phyloP scores from a whole-genome alignment of 306 rosid species.

The Elaeagnus macrophylla region DNA sequence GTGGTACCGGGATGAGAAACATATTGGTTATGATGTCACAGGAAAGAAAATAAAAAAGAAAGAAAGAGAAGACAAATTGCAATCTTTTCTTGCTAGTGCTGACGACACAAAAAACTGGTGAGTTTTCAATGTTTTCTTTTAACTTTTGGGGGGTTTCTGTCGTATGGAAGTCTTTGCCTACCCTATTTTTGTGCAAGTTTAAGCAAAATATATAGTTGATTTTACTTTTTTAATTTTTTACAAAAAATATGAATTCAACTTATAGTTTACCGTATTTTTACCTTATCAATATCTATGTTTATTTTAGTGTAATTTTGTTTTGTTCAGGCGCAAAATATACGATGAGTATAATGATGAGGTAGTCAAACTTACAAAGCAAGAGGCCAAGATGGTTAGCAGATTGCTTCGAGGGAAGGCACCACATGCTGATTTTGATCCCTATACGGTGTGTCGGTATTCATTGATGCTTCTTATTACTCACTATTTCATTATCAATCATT shows the following conservation, averaged over 20 bases:
- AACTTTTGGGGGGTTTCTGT: background rate
- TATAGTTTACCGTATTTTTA: no score
- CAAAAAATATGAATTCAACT: no score
- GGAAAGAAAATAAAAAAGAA: slow-evolving; percentile 81
- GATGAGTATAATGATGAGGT: slow-evolving; percentile 79
- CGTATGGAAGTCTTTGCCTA: no score
- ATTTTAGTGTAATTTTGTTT: slow-evolving; percentile 12
- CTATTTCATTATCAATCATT: background rate
- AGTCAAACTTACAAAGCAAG: slow-evolving; percentile 60
- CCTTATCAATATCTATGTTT: background rate
- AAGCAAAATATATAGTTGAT: no score
- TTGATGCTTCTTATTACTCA: background rate
- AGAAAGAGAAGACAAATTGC: slow-evolving; percentile 66
- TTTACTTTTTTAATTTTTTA: no score
- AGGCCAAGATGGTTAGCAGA: slow-evolving; percentile 48
- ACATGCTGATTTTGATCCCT: slow-evolving; percentile 69
- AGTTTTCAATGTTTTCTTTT: slow-evolving; percentile 8
- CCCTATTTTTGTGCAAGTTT: no score
- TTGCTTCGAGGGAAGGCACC: slow-evolving; percentile 68
- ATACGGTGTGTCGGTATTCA: slow-evolving; percentile 42
- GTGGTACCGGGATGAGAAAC: slow-evolving; percentile 80
- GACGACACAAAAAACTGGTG: slow-evolving; percentile 87
- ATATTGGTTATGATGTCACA: slow-evolving; percentile 75
- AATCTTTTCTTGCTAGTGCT: slow-evolving; percentile 60
- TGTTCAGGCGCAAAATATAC: slow-evolving; percentile 62